These are phyloP conservation scores for Cytospora chrysosperma DNA, from an alignment of 2,329 filamentous ascomycete species.

Conservation along the genomic window DNA sequence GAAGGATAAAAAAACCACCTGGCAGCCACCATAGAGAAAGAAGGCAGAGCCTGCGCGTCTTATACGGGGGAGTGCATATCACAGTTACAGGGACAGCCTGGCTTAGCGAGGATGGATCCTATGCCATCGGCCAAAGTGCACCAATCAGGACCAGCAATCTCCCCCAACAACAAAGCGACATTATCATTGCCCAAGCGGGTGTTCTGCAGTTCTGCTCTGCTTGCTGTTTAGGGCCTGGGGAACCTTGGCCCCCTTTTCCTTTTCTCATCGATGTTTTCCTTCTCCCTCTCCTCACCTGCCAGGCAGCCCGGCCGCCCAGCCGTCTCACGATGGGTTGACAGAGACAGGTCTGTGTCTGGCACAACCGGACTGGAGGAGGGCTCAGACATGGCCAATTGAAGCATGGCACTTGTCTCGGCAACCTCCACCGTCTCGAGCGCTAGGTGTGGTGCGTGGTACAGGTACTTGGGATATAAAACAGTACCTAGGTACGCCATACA, in stretches of 20 bases:
- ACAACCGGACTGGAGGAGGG: neutral
- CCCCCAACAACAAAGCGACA: neutral
- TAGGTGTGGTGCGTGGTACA: neutral
- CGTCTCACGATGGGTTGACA: neutral
- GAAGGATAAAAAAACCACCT: neutral
- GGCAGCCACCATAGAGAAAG: neutral
- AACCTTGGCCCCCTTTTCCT: neutral
- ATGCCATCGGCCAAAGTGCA: constrained; percentile 6
- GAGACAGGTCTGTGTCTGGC: neutral
- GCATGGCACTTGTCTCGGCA: neutral
- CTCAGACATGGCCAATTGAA: neutral
- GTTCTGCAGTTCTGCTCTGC: neutral
- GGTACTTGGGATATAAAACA: no score
- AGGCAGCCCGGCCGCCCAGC: neutral
- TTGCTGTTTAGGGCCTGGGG: neutral
- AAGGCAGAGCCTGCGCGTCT: neutral
- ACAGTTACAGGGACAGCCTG: constrained; percentile 15
- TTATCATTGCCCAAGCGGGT: neutral
- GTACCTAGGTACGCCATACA: no score
- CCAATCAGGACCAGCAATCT: constrained; percentile 12
- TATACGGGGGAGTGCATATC: constrained; percentile 12
- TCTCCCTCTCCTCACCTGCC: neutral
- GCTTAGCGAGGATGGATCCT: constrained; percentile 11
- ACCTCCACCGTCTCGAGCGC: neutral
- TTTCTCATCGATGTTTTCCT: neutral